Percentiles rank a stretch among this genome's conserved stretches.
Evolutionary conservation across 768 basidiomycete genomes (phyloP).

Genomic region (Suillus hirtellus): DNA sequence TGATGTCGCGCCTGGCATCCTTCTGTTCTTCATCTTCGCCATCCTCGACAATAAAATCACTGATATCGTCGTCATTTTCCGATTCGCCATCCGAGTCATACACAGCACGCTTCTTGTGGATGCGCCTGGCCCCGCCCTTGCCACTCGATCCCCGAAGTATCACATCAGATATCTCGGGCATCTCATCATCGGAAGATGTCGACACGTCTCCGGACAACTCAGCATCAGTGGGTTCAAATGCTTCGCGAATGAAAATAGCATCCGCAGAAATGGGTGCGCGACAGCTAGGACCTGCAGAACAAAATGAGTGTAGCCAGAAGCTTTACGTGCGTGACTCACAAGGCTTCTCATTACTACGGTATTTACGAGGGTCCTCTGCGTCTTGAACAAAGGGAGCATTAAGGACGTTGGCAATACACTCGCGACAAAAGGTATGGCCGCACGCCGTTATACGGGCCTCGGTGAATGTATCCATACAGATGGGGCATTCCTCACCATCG

Average conservation of each 20-base stretch:
- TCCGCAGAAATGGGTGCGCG: constrained; percentile 48
- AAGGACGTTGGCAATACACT: constrained; percentile 55
- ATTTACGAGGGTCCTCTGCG: constrained; percentile 36
- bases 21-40: constrained; percentile 60
- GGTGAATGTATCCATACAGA: constrained; percentile 61
- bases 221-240: constrained; percentile 60
- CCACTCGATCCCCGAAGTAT: constrained; percentile 14
- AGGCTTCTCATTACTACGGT: constrained; percentile 46
- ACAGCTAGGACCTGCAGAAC: constrained; percentile 58
- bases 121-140: constrained; percentile 28
- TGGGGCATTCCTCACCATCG: constrained; percentile 58
- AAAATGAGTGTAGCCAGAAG: not conserved
- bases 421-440: constrained; percentile 60
- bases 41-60: constrained; percentile 53
- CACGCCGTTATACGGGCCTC: constrained; percentile 61
- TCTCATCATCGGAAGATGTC: constrained; percentile 28
- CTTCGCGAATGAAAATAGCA: constrained; percentile 52
- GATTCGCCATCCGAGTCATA: constrained; percentile 26
- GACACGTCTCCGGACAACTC: constrained; percentile 31
- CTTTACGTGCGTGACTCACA: constrained; percentile 39
- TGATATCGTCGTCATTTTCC: constrained; percentile 40
- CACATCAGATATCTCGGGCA: constrained; percentile 27
- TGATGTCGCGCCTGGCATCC: constrained; percentile 41
- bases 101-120: constrained; percentile 23
- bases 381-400: constrained; percentile 38